phyloP scores from a whole-genome alignment of 345 rosid species.

The Brassica carinata region DNA sequence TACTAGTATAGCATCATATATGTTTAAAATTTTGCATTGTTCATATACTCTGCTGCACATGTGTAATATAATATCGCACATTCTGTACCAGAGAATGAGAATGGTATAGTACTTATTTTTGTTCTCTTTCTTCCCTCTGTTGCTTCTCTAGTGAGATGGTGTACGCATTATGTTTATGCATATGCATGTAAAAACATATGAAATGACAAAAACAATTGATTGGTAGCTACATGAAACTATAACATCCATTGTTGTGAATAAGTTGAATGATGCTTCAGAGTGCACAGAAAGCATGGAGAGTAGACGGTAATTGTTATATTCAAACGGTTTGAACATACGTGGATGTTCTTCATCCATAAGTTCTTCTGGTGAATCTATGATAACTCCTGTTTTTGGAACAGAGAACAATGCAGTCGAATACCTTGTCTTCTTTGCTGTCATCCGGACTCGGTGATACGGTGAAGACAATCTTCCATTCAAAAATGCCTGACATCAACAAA shows the following conservation, averaged over 20 bases:
- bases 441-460: conserved; percentile 61
- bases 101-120: conserved; percentile 7
- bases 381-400: conserved; percentile 42
- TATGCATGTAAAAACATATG: no score
- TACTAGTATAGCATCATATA: no score
- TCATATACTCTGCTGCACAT: conserved; percentile 25
- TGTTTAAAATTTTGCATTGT: conserved; percentile 15
- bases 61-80: conserved; percentile 10
- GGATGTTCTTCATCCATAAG: conserved; percentile 61
- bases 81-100: conserved; percentile 16
- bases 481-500: conserved; percentile 51
- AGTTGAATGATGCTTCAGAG: not conserved
- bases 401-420: conserved; percentile 61
- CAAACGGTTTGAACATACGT: conserved; percentile 52
- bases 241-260: not conserved
- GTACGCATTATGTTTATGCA: no score
- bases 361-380: conserved; percentile 53
- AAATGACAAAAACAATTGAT: no score
- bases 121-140: not conserved
- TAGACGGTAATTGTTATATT: conserved; percentile 24
- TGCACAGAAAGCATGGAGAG: not conserved
- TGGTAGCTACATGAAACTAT: no score
- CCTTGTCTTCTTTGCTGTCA: conserved; percentile 54
- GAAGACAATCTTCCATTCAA: conserved; percentile 57
- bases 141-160: no score